Evolutionary conservation across 441 rosid species (phyloP), one percentile per base, ranked within the genome.

Genomic region (Rhodomyrtus psidioides): DNA sequence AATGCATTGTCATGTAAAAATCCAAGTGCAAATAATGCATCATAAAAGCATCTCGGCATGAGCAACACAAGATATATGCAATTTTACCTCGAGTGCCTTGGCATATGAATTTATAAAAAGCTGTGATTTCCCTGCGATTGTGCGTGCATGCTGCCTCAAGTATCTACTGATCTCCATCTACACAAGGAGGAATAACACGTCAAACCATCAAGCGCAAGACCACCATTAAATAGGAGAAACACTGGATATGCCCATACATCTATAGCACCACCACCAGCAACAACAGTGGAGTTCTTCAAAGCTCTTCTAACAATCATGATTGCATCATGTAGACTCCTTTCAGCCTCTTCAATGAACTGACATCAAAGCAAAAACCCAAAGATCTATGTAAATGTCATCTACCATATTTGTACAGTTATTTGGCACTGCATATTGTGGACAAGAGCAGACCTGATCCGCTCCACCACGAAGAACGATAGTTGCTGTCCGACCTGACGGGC

Each of bases 281-380:
- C 99, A 49, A 98, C 98, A 82, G 98, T 96, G 75, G 99, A 98
- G 92, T 96, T 98, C 91, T 96, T 98, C 89, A 92, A 65, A 89
- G 99, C 99, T 91, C 99, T 93, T 92, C 99, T 93, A 83, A 98
- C 99, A 85, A 98, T 98, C 99, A 98, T 98, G 89, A 98, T 98
- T 19, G 99, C 99, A 89, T 98, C 99, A 86, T 98, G 99, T 85
- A 98, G 93, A 93, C 99, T 98, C 85, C 99, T 91, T 91, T 98
- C 99, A 84, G 99, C 99, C 89, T 98, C 99, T 91, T 96, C 99
- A 85, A 98, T 98, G 92, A 98, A 96, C 99, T 98, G 94, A 82
- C 70, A 81, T 84, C 30, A 51, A 84, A 13, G 23, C 16, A 65
- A 62, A 6, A 86, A 86, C 12, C 86, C 82, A 84, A 83, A 84